These are phyloP conservation scores for Eimeria brunetti DNA, from an alignment of 169 alveolate species.

Conservation along the genomic window DNA sequence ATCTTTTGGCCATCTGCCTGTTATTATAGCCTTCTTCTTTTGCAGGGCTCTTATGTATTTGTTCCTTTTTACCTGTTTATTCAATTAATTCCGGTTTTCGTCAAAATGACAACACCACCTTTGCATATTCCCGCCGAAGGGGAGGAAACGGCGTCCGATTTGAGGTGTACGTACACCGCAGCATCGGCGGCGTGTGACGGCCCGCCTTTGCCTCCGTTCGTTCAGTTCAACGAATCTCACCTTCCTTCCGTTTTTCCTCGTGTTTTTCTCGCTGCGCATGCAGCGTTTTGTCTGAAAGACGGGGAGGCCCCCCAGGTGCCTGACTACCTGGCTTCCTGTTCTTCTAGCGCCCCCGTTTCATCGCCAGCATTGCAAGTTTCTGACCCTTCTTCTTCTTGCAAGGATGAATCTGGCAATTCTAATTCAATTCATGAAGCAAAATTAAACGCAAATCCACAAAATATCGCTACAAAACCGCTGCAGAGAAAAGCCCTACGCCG, in stretches of 20 bases:
- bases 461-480: background rate
- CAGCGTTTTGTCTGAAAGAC: constrained; percentile 64
- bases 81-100: background rate
- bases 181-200: constrained; percentile 60
- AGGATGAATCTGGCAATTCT: background rate
- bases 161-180: constrained; percentile 35
- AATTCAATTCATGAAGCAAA: background rate
- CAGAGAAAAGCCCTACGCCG: constrained; percentile 30
- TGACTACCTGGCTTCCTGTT: constrained; percentile 16
- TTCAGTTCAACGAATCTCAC: constrained; percentile 50
- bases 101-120: background rate
- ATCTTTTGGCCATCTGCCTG: background rate
- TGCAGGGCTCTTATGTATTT: background rate
- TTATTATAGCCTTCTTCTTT: background rate
- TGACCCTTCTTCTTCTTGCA: background rate
- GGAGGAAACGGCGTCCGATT: background rate
- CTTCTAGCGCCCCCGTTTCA: background rate
- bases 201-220: constrained; percentile 71
- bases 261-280: constrained; percentile 66
- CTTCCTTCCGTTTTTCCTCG: constrained; percentile 55
- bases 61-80: background rate
- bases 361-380: background rate
- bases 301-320: constrained; percentile 80
- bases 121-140: background rate
- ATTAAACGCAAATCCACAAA: background rate